Evolutionary conservation across 225 moss, liverwort and hornwort genomes (phyloP).

Genomic region (Lunularia cruciata): DNA sequence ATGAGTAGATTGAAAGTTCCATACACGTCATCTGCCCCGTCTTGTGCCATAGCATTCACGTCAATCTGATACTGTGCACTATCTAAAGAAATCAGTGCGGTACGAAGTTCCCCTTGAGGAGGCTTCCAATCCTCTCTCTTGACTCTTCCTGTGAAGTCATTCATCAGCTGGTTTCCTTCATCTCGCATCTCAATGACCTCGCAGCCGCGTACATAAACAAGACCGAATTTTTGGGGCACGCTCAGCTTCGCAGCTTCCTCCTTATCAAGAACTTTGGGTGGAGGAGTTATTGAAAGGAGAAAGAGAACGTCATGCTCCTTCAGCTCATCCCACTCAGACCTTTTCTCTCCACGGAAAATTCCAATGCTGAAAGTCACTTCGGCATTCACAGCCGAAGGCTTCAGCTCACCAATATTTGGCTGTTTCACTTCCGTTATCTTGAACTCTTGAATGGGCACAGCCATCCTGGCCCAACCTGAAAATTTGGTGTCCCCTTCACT

Average conservation of each 20-base stretch:
- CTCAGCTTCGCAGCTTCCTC: slow-evolving; percentile 70
- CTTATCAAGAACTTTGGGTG: slow-evolving; percentile 55
- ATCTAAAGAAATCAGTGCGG: slow-evolving; percentile 78
- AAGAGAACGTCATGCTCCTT: slow-evolving; percentile 98
- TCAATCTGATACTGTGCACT: slow-evolving; percentile 97
- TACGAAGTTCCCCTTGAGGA: slow-evolving; percentile 85
- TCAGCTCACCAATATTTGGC: slow-evolving; percentile 79
- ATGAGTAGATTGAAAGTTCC: slow-evolving; percentile 87
- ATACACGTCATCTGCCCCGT: slow-evolving; percentile 68
- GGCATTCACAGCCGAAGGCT: slow-evolving; percentile 93
- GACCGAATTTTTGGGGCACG: slow-evolving; percentile 78
- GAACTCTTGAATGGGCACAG: slow-evolving; percentile 71
- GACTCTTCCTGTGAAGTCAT: slow-evolving; percentile 91
- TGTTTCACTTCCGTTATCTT: slow-evolving; percentile 85
- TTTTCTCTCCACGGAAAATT: slow-evolving; percentile 69
- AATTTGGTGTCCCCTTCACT: slow-evolving; percentile 85
- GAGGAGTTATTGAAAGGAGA: slow-evolving; percentile 66
- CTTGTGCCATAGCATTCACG: slow-evolving; percentile 63
- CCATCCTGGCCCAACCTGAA: slow-evolving; percentile 98
- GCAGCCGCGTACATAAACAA: slow-evolving; percentile 89
- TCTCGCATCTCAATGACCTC: slow-evolving; percentile 94
- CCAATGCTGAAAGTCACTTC: slow-evolving; percentile 81
- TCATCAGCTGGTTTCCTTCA: slow-evolving; percentile 92
- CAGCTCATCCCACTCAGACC: slow-evolving; percentile 94
- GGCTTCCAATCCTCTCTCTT: slow-evolving; percentile 99